Conservation (phyloP, 2,329 filamentous ascomycete genomes). For the Alternaria longipes region DNA sequence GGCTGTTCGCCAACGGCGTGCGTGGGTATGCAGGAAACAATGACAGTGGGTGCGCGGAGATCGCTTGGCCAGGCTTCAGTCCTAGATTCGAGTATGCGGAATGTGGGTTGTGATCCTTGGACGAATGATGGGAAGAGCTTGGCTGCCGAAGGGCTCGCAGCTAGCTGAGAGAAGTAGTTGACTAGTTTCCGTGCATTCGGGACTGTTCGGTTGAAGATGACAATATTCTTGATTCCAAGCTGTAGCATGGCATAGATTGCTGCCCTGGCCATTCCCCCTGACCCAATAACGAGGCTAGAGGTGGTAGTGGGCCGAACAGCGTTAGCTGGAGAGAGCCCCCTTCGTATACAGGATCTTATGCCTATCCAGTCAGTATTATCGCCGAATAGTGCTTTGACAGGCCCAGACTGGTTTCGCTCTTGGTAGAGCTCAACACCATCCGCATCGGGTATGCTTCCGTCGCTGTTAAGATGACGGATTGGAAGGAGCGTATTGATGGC, state of each 20-base stretch:
- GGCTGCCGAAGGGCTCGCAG: slow-evolving; percentile 29
- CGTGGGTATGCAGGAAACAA: slow-evolving; percentile 78
- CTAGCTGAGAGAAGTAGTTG: slow-evolving; percentile 69
- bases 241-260: slow-evolving; percentile 83
- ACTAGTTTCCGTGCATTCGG: slow-evolving; percentile 72
- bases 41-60: slow-evolving; percentile 72
- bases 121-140: slow-evolving; percentile 33
- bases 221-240: slow-evolving; percentile 77
- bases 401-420: slow-evolving; percentile 70
- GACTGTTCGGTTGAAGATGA: slow-evolving; percentile 75
- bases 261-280: slow-evolving; percentile 78
- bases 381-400: slow-evolving; percentile 74
- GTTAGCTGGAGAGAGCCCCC: slow-evolving; percentile 75
- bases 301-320: slow-evolving; percentile 60
- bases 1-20: slow-evolving; percentile 69
- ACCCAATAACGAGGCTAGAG: slow-evolving; percentile 64
- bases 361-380: slow-evolving; percentile 87
- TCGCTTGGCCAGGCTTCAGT: slow-evolving; percentile 70
- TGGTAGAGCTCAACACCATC: slow-evolving; percentile 61
- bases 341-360: slow-evolving; percentile 74
- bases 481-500: slow-evolving; percentile 80
- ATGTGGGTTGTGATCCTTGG: slow-evolving; percentile 52
- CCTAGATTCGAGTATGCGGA: slow-evolving; percentile 66
- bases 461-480: slow-evolving; percentile 66
- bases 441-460: slow-evolving; percentile 66